These are phyloP conservation scores for Talaromyces sp. DNA, from an alignment of 2,329 filamentous ascomycete species.

Conservation along the genomic window DNA sequence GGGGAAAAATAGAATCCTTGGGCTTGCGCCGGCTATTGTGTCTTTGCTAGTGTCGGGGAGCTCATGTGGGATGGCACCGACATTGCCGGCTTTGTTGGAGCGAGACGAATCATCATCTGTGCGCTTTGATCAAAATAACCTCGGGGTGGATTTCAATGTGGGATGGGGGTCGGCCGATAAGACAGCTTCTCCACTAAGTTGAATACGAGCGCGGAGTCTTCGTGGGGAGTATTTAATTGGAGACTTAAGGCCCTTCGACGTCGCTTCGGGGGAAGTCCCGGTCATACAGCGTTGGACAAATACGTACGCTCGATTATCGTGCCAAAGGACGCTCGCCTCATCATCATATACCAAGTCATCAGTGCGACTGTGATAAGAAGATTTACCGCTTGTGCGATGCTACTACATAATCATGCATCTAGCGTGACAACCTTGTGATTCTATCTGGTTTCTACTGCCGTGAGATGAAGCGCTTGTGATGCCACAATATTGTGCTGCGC, in stretches of 20 bases:
- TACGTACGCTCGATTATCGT: neutral
- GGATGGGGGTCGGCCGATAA: neutral
- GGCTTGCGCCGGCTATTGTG: conserved; percentile 2
- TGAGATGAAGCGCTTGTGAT: neutral
- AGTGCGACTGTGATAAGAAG: neutral
- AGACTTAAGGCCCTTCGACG: neutral
- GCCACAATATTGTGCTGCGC: neutral
- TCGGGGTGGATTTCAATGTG: neutral
- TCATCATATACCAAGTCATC: neutral
- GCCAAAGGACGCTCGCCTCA: neutral
- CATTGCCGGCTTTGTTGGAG: neutral
- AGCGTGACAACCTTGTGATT: neutral
- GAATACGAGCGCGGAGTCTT: conserved; percentile 2
- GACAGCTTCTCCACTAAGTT: neutral
- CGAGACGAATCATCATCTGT: conserved; percentile 7
- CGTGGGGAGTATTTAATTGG: conserved; percentile 1
- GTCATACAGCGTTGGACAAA: neutral
- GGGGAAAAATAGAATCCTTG: conserved; percentile 11
- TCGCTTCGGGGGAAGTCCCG: neutral
- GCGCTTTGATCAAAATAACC: neutral
- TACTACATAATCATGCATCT: neutral
- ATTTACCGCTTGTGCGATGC: neutral
- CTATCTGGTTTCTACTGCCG: neutral
- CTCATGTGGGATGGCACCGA: conserved; percentile 4
- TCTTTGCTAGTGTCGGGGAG: conserved; percentile 6